phyloP scores from a whole-genome alignment of 305 asterid genomes.

The Striga hermonthica region DNA sequence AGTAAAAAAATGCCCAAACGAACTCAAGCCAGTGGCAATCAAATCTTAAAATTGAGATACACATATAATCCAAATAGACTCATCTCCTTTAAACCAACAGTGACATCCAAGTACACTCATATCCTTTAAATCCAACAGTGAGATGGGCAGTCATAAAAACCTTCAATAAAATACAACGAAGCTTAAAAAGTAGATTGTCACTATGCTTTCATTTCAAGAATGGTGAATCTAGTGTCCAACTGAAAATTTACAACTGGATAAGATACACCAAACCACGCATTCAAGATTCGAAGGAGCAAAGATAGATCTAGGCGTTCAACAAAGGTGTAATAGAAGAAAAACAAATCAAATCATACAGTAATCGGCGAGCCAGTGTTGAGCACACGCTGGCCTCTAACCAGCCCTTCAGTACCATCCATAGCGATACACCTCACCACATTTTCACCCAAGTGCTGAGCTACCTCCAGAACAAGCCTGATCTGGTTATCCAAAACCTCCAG shows the following conservation, averaged over 20 bases:
- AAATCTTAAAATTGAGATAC: background rate
- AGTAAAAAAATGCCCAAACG: conserved; percentile 13
- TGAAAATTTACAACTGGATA: too few relatives aligned
- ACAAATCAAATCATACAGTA: conserved; percentile 52
- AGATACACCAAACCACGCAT: too few relatives aligned
- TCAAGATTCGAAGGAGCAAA: background rate
- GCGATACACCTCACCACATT: conserved; percentile 90
- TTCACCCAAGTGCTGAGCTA: conserved; percentile 93
- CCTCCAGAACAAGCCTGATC: conserved; percentile 93
- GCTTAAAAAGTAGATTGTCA: conserved; percentile 41
- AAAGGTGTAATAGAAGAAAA: too few relatives aligned
- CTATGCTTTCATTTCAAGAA: conserved; percentile 33
- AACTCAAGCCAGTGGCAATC: conserved; percentile 11
- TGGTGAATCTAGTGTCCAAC: too few relatives aligned
- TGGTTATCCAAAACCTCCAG: conserved; percentile 84
- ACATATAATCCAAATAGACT: background rate
- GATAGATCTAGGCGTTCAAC: too few relatives aligned
- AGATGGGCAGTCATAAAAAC: too few relatives aligned
- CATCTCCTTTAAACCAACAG: too few relatives aligned
- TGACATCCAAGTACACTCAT: too few relatives aligned
- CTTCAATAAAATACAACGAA: too few relatives aligned
- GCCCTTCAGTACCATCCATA: conserved; percentile 98
- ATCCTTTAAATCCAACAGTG: too few relatives aligned
- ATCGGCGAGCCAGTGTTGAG: conserved; percentile 95
- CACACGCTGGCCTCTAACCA: conserved; percentile 88